Conservation (phyloP, 2,329 filamentous ascomycete species). For the Neofusicoccum umdonicola region DNA sequence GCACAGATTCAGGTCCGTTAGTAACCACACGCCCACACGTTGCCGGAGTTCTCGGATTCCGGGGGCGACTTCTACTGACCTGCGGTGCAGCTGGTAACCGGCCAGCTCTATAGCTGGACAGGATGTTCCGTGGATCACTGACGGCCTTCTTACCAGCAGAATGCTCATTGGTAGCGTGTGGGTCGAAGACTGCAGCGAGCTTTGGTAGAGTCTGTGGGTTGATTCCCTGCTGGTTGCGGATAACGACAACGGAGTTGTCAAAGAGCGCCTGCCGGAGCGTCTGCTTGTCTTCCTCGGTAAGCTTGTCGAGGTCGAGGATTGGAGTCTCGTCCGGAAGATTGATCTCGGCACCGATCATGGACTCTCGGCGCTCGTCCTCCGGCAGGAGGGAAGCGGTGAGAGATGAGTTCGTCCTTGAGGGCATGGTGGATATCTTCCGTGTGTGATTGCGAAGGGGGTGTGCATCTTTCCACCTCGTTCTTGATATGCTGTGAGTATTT, state of each 20-base stretch:
- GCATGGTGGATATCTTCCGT: too few species aligned
- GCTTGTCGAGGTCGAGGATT: conserved; percentile 14
- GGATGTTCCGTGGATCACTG: conserved; percentile 19
- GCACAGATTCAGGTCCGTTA: background rate
- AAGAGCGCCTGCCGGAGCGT: conserved; percentile 21
- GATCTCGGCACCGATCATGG: conserved; percentile 21
- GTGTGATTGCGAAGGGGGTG: too few species aligned
- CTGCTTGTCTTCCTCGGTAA: conserved; percentile 19
- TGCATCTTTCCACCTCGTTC: too few species aligned
- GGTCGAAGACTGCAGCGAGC: conserved; percentile 23
- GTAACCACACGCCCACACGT: too few species aligned
- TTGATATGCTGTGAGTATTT: too few species aligned
- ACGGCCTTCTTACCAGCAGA: conserved; percentile 23
- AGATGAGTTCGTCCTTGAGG: too few species aligned
- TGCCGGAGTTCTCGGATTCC: too few species aligned
- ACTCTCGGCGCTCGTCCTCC: background rate
- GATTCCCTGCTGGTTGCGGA: conserved; percentile 21
- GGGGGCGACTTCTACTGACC: too few species aligned
- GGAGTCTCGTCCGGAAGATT: conserved; percentile 13
- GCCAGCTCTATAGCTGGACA: conserved; percentile 14
- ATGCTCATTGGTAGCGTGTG: conserved; percentile 20
- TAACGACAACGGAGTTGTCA: conserved; percentile 22
- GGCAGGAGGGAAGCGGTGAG: too few species aligned
- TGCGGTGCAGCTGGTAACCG: conserved; percentile 20
- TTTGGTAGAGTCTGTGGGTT: conserved; percentile 19